Evolutionary conservation across 176 grass and related monocot genomes (phyloP).

Genomic region (Luzula sylvatica): DNA sequence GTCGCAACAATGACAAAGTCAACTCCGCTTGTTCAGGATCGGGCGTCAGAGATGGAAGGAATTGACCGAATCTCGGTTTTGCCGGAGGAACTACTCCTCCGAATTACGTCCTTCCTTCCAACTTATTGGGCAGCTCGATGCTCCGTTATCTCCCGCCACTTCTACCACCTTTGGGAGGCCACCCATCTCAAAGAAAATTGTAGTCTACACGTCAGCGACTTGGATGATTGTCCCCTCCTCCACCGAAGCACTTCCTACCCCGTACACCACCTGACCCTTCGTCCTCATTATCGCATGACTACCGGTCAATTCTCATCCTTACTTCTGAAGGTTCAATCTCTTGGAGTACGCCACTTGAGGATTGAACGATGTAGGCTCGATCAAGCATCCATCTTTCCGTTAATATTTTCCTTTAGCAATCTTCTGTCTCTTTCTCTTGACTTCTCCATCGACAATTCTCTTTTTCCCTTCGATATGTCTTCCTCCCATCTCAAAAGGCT

Average conservation of each 20-base stretch:
- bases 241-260: neutral
- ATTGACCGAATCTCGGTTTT: neutral
- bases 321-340: neutral
- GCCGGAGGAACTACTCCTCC: neutral
- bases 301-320: neutral
- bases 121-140: neutral
- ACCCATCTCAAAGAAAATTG: neutral
- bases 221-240: neutral
- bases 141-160: neutral
- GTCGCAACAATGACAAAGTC: neutral
- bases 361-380: neutral
- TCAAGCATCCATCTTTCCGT: neutral
- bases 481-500: neutral
- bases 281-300: neutral
- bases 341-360: neutral
- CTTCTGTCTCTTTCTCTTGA: neutral
- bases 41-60: neutral
- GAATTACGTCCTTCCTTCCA: neutral
- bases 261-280: neutral
- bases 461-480: neutral
- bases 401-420: neutral
- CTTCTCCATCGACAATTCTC: too few species aligned
- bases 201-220: neutral
- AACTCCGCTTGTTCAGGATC: neutral
- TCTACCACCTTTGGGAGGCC: neutral